Percentiles rank a stretch among this genome's conserved stretches.
phyloP scores from a whole-genome alignment of 2,329 filamentous ascomycete species.

The Diaporthe amygdali region DNA sequence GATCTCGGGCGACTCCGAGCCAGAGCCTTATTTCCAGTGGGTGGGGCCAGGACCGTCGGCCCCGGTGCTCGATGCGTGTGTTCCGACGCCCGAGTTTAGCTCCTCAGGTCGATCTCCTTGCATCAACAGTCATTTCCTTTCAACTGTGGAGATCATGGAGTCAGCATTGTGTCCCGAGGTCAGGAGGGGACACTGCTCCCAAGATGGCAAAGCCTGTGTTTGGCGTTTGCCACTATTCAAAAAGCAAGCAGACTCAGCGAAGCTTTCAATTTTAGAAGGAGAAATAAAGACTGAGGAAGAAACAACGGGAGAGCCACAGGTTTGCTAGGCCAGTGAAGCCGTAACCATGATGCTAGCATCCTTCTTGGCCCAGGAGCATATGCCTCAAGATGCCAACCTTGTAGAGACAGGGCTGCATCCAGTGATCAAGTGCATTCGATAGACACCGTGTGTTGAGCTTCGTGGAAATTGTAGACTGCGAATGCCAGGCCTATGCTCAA shows the following conservation, averaged over 20 bases:
- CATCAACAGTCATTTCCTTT: constrained; percentile 5
- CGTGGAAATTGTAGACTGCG: background rate
- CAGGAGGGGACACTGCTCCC: background rate
- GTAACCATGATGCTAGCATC: background rate
- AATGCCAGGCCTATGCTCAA: background rate
- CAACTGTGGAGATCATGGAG: background rate
- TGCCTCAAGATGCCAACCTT: background rate
- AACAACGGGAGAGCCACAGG: too few species aligned
- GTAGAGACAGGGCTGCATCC: background rate
- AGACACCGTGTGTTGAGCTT: too few species aligned
- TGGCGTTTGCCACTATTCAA: background rate
- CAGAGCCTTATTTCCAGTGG: background rate
- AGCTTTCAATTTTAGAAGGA: background rate
- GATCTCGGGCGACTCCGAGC: constrained; percentile 25
- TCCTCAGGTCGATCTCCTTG: constrained; percentile 12
- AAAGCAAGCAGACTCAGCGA: background rate
- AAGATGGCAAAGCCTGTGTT: background rate
- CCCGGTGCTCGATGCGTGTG: background rate
- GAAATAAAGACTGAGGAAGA: too few species aligned
- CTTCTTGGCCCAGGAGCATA: background rate
- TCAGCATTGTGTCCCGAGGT: background rate
- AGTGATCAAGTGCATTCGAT: too few species aligned
- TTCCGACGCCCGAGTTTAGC: background rate
- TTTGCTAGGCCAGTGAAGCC: background rate
- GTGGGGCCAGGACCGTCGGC: constrained; percentile 11